Evolutionary conservation across 768 basidiomycete genomes (phyloP).

Genomic region (Tylopilus felleus): DNA sequence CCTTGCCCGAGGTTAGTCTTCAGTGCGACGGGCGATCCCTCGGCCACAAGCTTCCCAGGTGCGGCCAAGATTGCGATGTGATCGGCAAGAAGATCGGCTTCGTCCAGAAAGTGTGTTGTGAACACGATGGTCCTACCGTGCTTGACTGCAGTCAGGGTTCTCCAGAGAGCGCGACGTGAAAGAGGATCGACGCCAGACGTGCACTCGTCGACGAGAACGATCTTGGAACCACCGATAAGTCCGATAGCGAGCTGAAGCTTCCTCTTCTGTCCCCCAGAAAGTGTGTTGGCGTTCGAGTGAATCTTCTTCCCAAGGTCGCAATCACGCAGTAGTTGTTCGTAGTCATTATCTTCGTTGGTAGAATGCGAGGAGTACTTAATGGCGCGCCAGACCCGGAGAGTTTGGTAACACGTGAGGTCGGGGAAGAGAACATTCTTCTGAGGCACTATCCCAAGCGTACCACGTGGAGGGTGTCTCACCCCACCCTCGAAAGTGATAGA

Average conservation of each 20-base stretch:
- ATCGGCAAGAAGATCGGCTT: conserved; percentile 76
- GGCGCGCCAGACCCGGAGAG: conserved; percentile 66
- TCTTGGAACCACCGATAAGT: conserved; percentile 69
- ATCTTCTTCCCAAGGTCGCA: conserved; percentile 75
- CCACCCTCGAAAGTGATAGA: conserved; percentile 55
- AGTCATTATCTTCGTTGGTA: conserved; percentile 45
- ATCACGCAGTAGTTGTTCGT: conserved; percentile 61
- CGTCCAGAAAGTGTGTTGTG: conserved; percentile 81
- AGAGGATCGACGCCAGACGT: conserved; percentile 83
- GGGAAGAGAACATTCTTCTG: conserved; percentile 84
- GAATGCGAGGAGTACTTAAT: conserved; percentile 59
- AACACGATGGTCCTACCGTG: conserved; percentile 67
- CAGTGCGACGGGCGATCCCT: conserved; percentile 70
- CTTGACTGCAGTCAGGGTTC: conserved; percentile 63
- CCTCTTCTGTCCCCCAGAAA: conserved; percentile 80
- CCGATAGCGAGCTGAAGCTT: conserved; percentile 84
- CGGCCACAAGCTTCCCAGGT: conserved; percentile 71
- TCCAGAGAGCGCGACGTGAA: conserved; percentile 75
- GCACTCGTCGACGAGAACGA: conserved; percentile 64
- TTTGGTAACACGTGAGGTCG: conserved; percentile 71
- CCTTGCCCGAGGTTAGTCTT: conserved; percentile 72
- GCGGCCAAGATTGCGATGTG: conserved; percentile 71
- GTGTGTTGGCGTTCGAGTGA: conserved; percentile 57
- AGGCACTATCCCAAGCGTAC: conserved; percentile 72
- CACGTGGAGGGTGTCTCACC: conserved; percentile 50